Percentiles rank a stretch among this genome's conserved stretches.
phyloP scores from a whole-genome alignment of 108 stramenopile genomes.

The Epithemia pelagica region DNA sequence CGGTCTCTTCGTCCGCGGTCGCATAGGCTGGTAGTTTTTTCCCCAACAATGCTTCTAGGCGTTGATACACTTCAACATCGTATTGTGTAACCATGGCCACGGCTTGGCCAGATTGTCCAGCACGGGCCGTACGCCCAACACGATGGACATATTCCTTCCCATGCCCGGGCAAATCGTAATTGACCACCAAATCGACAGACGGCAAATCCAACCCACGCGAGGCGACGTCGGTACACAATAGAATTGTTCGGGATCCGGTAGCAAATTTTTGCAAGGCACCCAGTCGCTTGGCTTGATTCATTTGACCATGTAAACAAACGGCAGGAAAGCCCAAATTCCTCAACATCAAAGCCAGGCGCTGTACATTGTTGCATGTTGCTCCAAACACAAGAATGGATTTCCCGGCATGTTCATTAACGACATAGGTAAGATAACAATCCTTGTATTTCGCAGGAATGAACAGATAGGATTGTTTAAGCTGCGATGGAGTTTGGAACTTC shows the following conservation, averaged over 20 bases:
- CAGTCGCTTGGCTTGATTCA: conserved; percentile 96
- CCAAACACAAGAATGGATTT: conserved; percentile 95
- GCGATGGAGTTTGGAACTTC: conserved; percentile 94
- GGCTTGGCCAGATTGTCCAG: conserved; percentile 92
- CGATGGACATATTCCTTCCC: conserved; percentile 98
- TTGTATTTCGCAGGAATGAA: conserved; percentile 99
- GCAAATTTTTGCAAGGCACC: conserved; percentile 95
- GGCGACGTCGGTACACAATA: conserved; percentile 99
- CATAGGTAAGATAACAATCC: conserved; percentile 96
- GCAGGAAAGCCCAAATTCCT: conserved; percentile 96
- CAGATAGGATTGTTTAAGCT: conserved; percentile 92
- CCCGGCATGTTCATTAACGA: conserved; percentile 95
- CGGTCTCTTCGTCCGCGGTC: conserved; percentile 74
- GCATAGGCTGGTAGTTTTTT: conserved; percentile 83
- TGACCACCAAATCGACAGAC: conserved; percentile 93
- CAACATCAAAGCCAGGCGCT: conserved; percentile 88
- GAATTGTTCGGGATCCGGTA: conserved; percentile 64
- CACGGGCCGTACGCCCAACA: conserved; percentile 95
- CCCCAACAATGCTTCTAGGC: conserved; percentile 88
- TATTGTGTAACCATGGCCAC: conserved; percentile 99
- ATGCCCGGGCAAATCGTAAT: conserved; percentile 94
- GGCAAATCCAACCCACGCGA: conserved; percentile 94
- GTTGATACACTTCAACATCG: conserved; percentile 97
- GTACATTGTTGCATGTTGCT: conserved; percentile 96
- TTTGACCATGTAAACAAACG: conserved; percentile 96